Percentiles rank a stretch among this genome's conserved stretches.
These are phyloP conservation scores for Volvox africanus DNA, from an alignment of 139 green algal species.

Conservation along the genomic window DNA sequence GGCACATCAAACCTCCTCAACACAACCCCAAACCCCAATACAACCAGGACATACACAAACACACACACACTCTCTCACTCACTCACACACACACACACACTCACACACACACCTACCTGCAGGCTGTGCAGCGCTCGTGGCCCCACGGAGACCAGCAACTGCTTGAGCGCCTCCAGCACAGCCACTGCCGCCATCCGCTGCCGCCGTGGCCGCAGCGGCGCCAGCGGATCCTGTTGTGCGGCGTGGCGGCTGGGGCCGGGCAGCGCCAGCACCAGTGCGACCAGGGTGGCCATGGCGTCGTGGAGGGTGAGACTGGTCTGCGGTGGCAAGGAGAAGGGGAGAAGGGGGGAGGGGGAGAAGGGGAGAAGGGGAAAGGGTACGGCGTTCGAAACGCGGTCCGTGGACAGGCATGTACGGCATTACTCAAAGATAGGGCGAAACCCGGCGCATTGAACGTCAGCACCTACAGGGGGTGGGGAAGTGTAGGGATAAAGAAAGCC, in stretches of 20 bases:
- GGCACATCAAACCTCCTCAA: too few relatives aligned
- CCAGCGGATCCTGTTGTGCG: slow-evolving; percentile 36
- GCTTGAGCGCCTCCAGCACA: slow-evolving; percentile 40
- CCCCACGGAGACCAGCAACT: slow-evolving; percentile 24
- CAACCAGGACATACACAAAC: too few relatives aligned
- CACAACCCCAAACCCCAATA: too few relatives aligned
- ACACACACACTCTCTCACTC: too few relatives aligned
- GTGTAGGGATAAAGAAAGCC: too few relatives aligned
- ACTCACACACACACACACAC: too few relatives aligned
- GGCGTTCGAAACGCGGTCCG: neutral
- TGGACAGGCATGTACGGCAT: too few relatives aligned
- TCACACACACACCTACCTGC: neutral
- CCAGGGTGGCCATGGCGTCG: slow-evolving; percentile 11
- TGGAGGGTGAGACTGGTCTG: slow-evolving; percentile 34
- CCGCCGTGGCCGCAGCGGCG: slow-evolving; percentile 19
- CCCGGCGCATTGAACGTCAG: too few relatives aligned
- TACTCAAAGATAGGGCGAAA: too few relatives aligned
- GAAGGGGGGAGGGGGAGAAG: neutral
- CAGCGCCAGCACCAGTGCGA: slow-evolving; percentile 41
- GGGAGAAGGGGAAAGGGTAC: neutral
- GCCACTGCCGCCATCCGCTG: slow-evolving; percentile 20
- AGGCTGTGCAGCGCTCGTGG: slow-evolving; percentile 9
- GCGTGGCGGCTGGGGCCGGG: slow-evolving; percentile 36
- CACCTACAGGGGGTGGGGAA: too few relatives aligned
- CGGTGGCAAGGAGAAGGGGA: neutral